phyloP scores from a whole-genome alignment of 257 asterid genomes.

The Penstemon newberryi region DNA sequence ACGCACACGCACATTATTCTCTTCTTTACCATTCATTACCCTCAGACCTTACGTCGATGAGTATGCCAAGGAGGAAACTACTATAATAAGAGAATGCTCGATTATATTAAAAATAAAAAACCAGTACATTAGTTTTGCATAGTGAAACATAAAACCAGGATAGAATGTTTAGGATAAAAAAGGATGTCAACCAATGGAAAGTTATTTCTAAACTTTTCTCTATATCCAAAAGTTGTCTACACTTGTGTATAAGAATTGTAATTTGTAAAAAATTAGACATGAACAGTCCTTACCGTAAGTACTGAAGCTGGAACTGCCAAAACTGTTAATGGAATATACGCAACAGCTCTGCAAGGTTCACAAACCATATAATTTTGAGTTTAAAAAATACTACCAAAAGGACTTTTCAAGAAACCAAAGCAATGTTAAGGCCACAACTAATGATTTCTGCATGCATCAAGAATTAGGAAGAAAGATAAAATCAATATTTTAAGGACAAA shows the following conservation, averaged over 20 bases:
- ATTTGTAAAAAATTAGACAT: too few species aligned
- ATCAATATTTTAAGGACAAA: too few species aligned
- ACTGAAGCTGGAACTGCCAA: conserved; percentile 98
- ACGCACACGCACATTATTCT: not conserved
- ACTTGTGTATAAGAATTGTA: conserved; percentile 8
- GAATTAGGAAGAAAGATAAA: too few species aligned
- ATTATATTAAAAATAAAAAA: not conserved
- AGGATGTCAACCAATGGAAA: not conserved
- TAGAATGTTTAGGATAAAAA: not conserved
- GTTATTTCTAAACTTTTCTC: conserved; percentile 1
- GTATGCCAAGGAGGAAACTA: not conserved
- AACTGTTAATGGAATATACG: conserved; percentile 88
- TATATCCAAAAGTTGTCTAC: not conserved
- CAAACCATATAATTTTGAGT: conserved; percentile 15
- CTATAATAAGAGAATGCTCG: not conserved
- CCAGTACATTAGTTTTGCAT: not conserved
- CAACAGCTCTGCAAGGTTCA: conserved; percentile 71
- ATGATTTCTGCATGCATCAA: too few species aligned
- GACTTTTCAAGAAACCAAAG: not conserved
- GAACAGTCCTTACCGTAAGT: conserved; percentile 61
- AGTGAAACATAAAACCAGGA: not conserved
- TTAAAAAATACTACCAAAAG: not conserved
- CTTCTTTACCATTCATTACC: not conserved
- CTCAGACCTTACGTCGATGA: not conserved
- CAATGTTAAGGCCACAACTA: too few species aligned